Conservation (phyloP, 2,329 filamentous ascomycete species). For the Phoma sp. region DNA sequence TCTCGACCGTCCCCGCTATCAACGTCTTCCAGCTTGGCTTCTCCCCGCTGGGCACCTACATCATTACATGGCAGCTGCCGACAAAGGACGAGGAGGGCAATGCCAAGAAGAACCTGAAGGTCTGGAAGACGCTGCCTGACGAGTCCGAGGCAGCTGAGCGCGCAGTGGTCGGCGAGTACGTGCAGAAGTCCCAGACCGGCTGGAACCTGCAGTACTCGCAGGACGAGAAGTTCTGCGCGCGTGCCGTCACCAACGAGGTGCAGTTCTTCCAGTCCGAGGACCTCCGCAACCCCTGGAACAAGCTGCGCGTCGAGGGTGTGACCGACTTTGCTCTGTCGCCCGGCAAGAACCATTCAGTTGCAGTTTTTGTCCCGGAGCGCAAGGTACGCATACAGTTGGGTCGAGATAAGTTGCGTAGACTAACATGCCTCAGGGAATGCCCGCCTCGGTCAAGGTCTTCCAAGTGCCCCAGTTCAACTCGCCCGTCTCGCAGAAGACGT, state of each 20-base stretch:
- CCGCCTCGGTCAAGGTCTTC: constrained; percentile 91
- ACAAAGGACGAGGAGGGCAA: constrained; percentile 92
- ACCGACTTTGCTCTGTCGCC: constrained; percentile 88
- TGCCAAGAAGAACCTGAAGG: constrained; percentile 93
- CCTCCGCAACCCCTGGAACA: constrained; percentile 89
- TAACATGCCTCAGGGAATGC: constrained; percentile 71
- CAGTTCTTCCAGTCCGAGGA: constrained; percentile 94
- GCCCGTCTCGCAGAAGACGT: constrained; percentile 94
- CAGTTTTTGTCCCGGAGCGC: constrained; percentile 92
- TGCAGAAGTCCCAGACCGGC: constrained; percentile 92
- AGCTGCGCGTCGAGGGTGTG: constrained; percentile 89
- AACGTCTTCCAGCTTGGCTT: constrained; percentile 96
- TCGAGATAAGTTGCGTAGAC: background rate
- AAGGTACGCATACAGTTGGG: constrained; percentile 79
- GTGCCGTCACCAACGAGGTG: constrained; percentile 93
- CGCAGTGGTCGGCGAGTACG: constrained; percentile 80
- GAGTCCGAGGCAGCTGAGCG: constrained; percentile 66
- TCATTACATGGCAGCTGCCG: constrained; percentile 96
- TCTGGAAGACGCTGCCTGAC: constrained; percentile 86
- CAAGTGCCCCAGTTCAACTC: constrained; percentile 84
- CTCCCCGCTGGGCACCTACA: constrained; percentile 87
- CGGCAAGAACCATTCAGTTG: constrained; percentile 87
- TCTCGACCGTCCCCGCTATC: constrained; percentile 75
- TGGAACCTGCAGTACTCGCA: constrained; percentile 98
- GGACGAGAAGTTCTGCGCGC: constrained; percentile 92